Conservation (phyloP, 2,329 filamentous ascomycete genomes). For the Colletotrichum gigasporum region DNA sequence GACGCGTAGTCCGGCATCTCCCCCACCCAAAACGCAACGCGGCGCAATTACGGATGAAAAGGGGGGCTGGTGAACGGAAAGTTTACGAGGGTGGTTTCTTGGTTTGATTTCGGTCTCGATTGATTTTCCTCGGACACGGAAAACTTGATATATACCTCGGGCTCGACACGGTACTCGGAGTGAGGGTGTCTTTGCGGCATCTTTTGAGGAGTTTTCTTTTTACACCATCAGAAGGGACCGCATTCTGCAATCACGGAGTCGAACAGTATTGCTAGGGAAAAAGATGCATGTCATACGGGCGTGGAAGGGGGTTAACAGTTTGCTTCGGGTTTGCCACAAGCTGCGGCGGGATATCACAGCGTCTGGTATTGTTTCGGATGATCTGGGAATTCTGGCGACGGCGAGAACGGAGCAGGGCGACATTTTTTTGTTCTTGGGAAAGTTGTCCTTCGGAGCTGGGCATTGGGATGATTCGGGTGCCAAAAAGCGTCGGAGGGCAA, state of each 20-base stretch:
- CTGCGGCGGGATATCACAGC: conserved; percentile 19
- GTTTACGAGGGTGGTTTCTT: conserved; percentile 23
- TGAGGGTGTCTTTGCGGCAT: conserved; percentile 32
- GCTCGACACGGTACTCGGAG: conserved; percentile 30
- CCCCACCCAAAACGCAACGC: neutral
- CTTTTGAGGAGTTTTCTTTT: conserved; percentile 32
- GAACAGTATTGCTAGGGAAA: conserved; percentile 28
- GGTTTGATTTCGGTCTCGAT: conserved; percentile 28
- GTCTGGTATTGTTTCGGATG: conserved; percentile 24
- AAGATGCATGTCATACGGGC: conserved; percentile 30
- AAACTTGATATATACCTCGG: conserved; percentile 33
- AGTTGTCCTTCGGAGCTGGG: conserved; percentile 22
- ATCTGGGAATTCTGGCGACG: conserved; percentile 22
- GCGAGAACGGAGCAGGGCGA: conserved; percentile 29
- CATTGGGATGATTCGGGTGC: conserved; percentile 21
- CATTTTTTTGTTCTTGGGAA: conserved; percentile 1
- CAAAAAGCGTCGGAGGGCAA: conserved; percentile 29
- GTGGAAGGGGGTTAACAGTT: conserved; percentile 15
- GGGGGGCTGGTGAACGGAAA: neutral
- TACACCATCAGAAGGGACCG: conserved; percentile 25
- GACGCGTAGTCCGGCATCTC: neutral
- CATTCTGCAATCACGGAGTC: conserved; percentile 32
- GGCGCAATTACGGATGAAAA: conserved; percentile 7
- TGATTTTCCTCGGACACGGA: conserved; percentile 31
- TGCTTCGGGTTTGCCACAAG: conserved; percentile 12